Evolutionary conservation across 2,329 filamentous ascomycete genomes (phyloP).

Genomic region (Pseudocercospora pini-densiflorae): DNA sequence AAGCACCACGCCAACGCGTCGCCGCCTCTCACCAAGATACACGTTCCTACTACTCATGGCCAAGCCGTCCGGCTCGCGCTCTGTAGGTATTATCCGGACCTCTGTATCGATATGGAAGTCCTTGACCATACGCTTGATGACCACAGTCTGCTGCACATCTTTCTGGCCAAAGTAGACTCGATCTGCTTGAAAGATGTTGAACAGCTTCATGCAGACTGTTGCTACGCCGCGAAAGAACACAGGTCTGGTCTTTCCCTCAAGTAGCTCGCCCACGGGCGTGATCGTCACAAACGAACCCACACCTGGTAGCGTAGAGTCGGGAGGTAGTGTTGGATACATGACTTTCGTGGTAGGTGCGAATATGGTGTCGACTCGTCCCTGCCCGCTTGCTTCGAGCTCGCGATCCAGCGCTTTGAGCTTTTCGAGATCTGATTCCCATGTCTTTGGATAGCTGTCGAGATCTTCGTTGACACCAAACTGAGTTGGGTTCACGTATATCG

Average conservation of each 20-base stretch:
- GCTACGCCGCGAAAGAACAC: constrained; percentile 97
- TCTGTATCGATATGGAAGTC: constrained; percentile 83
- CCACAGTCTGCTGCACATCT: constrained; percentile 93
- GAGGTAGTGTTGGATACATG: constrained; percentile 86
- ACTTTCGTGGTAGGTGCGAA: constrained; percentile 82
- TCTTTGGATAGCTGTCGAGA: constrained; percentile 84
- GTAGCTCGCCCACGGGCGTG: constrained; percentile 77
- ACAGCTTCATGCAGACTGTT: constrained; percentile 93
- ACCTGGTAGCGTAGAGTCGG: constrained; percentile 72
- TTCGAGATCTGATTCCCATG: constrained; percentile 77
- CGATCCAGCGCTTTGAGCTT: constrained; percentile 70
- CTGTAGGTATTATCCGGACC: constrained; percentile 74
- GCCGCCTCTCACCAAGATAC: constrained; percentile 78
- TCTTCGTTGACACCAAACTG: constrained; percentile 94
- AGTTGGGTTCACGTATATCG: constrained; percentile 94
- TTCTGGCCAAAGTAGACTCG: constrained; percentile 95
- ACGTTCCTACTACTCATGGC: constrained; percentile 94
- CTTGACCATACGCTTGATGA: constrained; percentile 82
- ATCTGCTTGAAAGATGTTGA: constrained; percentile 79
- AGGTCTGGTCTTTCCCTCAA: constrained; percentile 84
- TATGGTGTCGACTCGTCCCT: constrained; percentile 75
- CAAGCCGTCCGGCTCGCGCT: constrained; percentile 78
- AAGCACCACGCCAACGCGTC: constrained; percentile 74
- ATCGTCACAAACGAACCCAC: constrained; percentile 90
- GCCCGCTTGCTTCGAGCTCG: constrained; percentile 62